Percentiles rank a stretch among this genome's conserved stretches.
These are phyloP conservation scores for Sarocladium strictum DNA, from an alignment of 2,329 filamentous ascomycete species.

Conservation along the genomic window DNA sequence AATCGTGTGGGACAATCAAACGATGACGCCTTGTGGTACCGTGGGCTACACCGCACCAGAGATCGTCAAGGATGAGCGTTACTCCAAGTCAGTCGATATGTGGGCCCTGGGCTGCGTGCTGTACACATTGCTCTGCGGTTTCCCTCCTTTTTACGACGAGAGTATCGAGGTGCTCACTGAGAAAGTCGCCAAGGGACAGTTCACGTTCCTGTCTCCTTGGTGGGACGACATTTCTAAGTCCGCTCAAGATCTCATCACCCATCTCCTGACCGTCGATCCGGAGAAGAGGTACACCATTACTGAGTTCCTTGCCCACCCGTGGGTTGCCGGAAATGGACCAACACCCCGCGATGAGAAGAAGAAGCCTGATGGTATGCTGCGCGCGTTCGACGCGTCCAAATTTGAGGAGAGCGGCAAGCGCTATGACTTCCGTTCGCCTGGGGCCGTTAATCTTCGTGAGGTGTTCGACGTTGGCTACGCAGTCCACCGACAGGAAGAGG, in stretches of 20 bases:
- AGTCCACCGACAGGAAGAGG: slow-evolving; percentile 93
- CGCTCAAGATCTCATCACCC: slow-evolving; percentile 88
- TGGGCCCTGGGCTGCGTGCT: slow-evolving; percentile 96
- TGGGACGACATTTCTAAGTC: slow-evolving; percentile 98
- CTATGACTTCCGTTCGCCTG: slow-evolving; percentile 91
- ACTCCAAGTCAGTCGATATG: slow-evolving; percentile 99
- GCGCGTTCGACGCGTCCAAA: slow-evolving; percentile 51
- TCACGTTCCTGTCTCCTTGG: slow-evolving; percentile 96
- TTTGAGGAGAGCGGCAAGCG: slow-evolving; percentile 57
- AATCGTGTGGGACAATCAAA: slow-evolving; percentile 96
- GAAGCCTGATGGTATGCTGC: slow-evolving; percentile 35
- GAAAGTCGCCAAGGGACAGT: slow-evolving; percentile 94
- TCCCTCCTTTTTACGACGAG: slow-evolving; percentile 98
- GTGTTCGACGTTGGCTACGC: slow-evolving; percentile 99
- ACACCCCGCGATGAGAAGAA: slow-evolving; percentile 56
- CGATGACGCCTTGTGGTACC: slow-evolving; percentile 98
- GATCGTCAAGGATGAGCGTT: slow-evolving; percentile 97
- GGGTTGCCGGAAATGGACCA: slow-evolving; percentile 66
- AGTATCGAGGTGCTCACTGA: slow-evolving; percentile 95
- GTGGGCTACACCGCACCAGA: slow-evolving; percentile 97
- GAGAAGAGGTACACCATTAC: slow-evolving; percentile 91
- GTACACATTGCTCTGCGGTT: slow-evolving; percentile 94
- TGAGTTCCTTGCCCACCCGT: slow-evolving; percentile 91
- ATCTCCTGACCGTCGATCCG: slow-evolving; percentile 89
- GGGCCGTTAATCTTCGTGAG: slow-evolving; percentile 89